phyloP scores from a whole-genome alignment of 345 rosid genomes.

The Gynandropsis gynandra region DNA sequence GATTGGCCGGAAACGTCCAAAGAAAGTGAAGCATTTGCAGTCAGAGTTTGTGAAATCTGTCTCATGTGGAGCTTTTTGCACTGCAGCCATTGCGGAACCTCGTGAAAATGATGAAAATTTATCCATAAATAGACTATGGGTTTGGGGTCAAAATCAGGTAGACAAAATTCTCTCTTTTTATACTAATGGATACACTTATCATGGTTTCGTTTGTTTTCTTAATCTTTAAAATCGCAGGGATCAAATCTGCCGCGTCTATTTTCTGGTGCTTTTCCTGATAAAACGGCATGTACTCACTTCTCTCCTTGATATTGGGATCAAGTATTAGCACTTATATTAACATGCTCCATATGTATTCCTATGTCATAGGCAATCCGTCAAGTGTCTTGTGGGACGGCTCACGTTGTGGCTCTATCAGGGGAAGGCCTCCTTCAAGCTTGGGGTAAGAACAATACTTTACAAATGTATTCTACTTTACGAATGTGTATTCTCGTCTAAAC shows the following conservation, averaged over 20 bases:
- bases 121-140: slow-evolving; percentile 76
- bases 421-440: slow-evolving; percentile 86
- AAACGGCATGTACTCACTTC: slow-evolving; percentile 38
- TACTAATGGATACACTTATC: not conserved
- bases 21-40: slow-evolving; percentile 69
- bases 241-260: slow-evolving; percentile 80
- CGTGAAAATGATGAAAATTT: slow-evolving; percentile 64
- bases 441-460: slow-evolving; percentile 59
- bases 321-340: slow-evolving; percentile 1
- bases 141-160: slow-evolving; percentile 99
- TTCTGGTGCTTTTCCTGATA: slow-evolving; percentile 75
- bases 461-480: too few species aligned
- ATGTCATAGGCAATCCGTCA: slow-evolving; percentile 50
- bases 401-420: slow-evolving; percentile 85
- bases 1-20: slow-evolving; percentile 67
- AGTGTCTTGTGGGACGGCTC: slow-evolving; percentile 93
- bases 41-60: slow-evolving; percentile 83
- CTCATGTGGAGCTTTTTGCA: slow-evolving; percentile 91
- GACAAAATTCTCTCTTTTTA: not conserved
- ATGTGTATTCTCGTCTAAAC: not conserved
- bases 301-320: slow-evolving; percentile 4
- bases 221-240: slow-evolving; percentile 44
- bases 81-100: slow-evolving; percentile 81
- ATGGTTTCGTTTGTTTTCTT: slow-evolving; percentile 10
- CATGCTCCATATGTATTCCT: slow-evolving; percentile 6